Percentiles rank a stretch among this genome's conserved stretches.
Conservation (phyloP, 2,329 filamentous ascomycete genomes). For the Trichoderma atroviride region DNA sequence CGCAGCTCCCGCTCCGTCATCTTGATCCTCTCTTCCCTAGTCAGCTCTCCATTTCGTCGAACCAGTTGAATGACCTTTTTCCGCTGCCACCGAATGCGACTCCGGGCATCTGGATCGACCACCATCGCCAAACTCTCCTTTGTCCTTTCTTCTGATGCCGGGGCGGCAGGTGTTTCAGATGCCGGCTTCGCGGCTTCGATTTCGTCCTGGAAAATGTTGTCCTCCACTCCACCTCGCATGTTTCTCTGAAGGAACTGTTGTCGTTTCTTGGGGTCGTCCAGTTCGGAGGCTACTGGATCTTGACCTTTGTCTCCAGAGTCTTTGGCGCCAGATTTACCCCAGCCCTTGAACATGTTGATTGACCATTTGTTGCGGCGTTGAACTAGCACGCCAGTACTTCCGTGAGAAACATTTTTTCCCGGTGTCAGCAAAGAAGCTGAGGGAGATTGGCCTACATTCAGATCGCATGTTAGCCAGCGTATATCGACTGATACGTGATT, state of each 20-base stretch:
- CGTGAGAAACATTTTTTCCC: not conserved
- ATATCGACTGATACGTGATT: not conserved
- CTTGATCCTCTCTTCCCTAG: conserved; percentile 67
- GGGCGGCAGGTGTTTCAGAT: conserved; percentile 32
- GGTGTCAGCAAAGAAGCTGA: conserved; percentile 4
- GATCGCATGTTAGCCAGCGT: conserved; percentile 5
- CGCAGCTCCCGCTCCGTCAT: conserved; percentile 60
- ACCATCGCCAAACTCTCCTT: conserved; percentile 60
- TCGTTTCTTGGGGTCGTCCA: conserved; percentile 48
- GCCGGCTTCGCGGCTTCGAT: conserved; percentile 43
- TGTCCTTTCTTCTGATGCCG: conserved; percentile 44
- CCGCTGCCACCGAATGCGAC: conserved; percentile 75
- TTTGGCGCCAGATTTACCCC: conserved; percentile 38
- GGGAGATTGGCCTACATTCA: conserved; percentile 11
- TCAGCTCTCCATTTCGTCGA: conserved; percentile 55
- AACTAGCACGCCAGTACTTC: conserved; percentile 28
- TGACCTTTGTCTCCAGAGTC: conserved; percentile 34
- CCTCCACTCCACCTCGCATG: conserved; percentile 49
- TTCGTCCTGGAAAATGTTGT: conserved; percentile 67
- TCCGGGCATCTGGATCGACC: conserved; percentile 74
- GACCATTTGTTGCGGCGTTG: conserved; percentile 50
- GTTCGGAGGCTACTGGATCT: conserved; percentile 37
- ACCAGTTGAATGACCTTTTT: conserved; percentile 82
- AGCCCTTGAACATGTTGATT: conserved; percentile 45
- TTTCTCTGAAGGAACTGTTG: conserved; percentile 46